A percentile compares a stretch with the other conserved stretches of the same genome.
Conservation (phyloP, 257 asterid species). For the Solanum peruvianum region DNA sequence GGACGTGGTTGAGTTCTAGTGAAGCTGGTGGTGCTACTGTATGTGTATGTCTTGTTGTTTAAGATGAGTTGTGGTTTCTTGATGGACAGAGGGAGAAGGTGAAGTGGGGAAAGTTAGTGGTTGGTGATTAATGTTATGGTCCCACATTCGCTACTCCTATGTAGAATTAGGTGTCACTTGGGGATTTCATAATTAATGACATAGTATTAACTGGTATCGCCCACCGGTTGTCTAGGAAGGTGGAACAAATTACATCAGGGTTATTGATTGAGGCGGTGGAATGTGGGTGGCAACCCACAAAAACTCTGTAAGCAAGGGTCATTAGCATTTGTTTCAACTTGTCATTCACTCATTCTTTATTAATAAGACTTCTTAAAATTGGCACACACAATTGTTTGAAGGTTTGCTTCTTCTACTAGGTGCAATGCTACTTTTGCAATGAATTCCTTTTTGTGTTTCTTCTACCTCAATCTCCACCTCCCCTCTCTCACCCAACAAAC, state of each 20-base stretch:
- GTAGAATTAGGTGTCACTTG: not conserved
- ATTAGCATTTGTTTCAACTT: not conserved
- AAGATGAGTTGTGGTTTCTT: not conserved
- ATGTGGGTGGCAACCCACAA: not conserved
- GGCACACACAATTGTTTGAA: not conserved
- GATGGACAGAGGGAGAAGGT: not conserved
- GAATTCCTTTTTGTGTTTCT: not conserved
- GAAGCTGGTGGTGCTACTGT: not conserved
- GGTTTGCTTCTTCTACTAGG: not conserved
- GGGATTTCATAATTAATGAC: not conserved
- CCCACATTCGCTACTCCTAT: not conserved
- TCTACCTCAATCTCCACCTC: not conserved
- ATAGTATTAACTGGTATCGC: not conserved
- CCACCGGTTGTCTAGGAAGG: not conserved
- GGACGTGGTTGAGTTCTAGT: not conserved
- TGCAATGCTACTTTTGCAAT: not conserved
- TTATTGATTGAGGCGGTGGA: not conserved
- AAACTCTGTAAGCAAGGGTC: not conserved
- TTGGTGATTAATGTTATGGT: not conserved
- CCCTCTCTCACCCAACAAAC: not conserved
- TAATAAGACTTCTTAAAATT: not conserved
- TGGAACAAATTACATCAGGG: not conserved
- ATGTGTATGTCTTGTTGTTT: not conserved
- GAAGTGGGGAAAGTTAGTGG: not conserved
- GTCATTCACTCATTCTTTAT: not conserved